phyloP scores from a whole-genome alignment of 2,329 filamentous ascomycete species.

The Colletotrichum siamense region DNA sequence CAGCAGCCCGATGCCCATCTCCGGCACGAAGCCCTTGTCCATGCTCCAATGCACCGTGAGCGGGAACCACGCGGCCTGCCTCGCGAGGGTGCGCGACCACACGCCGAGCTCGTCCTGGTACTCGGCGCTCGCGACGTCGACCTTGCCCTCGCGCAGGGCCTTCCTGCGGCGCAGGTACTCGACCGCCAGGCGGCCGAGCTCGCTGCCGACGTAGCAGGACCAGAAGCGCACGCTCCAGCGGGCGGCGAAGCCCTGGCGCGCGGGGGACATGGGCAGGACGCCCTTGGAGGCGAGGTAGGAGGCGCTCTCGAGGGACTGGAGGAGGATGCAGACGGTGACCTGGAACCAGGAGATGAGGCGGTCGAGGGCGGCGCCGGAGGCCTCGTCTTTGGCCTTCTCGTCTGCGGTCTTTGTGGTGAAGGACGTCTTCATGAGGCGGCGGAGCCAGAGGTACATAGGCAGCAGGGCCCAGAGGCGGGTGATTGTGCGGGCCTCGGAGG shows the following conservation, averaged over 20 bases:
- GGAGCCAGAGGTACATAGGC: slow-evolving; percentile 73
- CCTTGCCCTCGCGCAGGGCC: slow-evolving; percentile 25
- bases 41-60: slow-evolving; percentile 85
- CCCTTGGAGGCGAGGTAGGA: slow-evolving; percentile 79
- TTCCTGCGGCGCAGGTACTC: slow-evolving; percentile 46
- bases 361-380: slow-evolving; percentile 42
- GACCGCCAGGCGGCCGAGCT: slow-evolving; percentile 70
- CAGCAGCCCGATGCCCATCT: slow-evolving; percentile 45
- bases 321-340: slow-evolving; percentile 69
- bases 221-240: slow-evolving; percentile 81
- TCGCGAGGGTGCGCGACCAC: slow-evolving; percentile 72
- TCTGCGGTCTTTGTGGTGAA: slow-evolving; percentile 28
- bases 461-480: slow-evolving; percentile 79
- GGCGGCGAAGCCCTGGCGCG: slow-evolving; percentile 66
- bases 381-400: slow-evolving; percentile 40
- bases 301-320: slow-evolving; percentile 84
- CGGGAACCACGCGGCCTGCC: slow-evolving; percentile 79
- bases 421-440: slow-evolving; percentile 45
- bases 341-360: slow-evolving; percentile 68
- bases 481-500: slow-evolving; percentile 76
- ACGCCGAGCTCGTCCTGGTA: slow-evolving; percentile 50
- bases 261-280: slow-evolving; percentile 64
- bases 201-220: slow-evolving; percentile 77
- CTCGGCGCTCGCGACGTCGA: slow-evolving; percentile 39
- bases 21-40: slow-evolving; percentile 61